phyloP scores from a whole-genome alignment of 768 basidiomycete species.

The Boletellus emodensis region DNA sequence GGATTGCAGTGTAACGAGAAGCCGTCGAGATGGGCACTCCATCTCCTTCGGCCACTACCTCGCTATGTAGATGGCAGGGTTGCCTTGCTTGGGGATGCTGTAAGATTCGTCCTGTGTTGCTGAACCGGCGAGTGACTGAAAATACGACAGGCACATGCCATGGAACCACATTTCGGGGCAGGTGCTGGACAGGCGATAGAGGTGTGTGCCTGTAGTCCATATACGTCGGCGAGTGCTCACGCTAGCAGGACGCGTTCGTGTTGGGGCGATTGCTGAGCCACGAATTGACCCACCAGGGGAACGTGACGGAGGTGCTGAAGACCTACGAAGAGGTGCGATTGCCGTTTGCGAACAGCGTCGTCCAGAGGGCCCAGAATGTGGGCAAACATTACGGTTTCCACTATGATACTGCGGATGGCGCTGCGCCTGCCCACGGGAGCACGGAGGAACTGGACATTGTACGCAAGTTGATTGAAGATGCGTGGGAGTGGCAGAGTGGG shows the following conservation, averaged over 20 bases:
- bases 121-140: constrained; percentile 1
- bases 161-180: constrained; percentile 44
- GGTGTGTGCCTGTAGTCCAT: constrained; percentile 20
- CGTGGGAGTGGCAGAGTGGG: constrained; percentile 18
- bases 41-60: constrained; percentile 37
- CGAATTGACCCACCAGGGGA: constrained; percentile 16
- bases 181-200: constrained; percentile 53
- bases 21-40: constrained; percentile 43
- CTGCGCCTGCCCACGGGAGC: constrained; percentile 1
- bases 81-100: constrained; percentile 48
- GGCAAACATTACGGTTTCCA: constrained; percentile 26
- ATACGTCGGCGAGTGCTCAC: background rate
- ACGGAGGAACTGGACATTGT: constrained; percentile 8
- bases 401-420: background rate
- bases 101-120: constrained; percentile 16
- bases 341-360: constrained; percentile 26
- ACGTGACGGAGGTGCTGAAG: constrained; percentile 25
- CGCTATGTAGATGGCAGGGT: constrained; percentile 38
- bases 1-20: constrained; percentile 32
- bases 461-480: constrained; percentile 11
- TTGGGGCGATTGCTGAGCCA: constrained; percentile 29
- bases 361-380: constrained; percentile 11
- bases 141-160: constrained; percentile 40
- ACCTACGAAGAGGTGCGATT: constrained; percentile 32
- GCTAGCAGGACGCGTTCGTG: constrained; percentile 27